These are phyloP conservation scores for Cordyceps cateniannulata DNA, from an alignment of 2,329 filamentous ascomycete species.

Conservation along the genomic window DNA sequence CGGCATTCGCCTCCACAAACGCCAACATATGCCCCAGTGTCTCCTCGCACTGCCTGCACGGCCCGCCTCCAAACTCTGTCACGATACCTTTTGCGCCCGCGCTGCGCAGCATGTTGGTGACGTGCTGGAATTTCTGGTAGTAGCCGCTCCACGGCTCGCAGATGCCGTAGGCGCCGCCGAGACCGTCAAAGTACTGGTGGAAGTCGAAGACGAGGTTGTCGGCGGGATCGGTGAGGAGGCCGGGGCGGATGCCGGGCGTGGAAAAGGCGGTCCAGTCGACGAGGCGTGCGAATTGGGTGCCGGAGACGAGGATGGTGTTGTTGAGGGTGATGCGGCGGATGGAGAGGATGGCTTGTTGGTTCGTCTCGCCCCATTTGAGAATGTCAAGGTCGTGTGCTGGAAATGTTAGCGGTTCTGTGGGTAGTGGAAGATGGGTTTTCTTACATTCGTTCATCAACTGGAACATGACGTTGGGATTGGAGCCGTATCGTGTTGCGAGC, in stretches of 20 bases:
- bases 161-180: not conserved
- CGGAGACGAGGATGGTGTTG: not conserved
- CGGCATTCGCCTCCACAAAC: not conserved
- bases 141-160: not conserved
- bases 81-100: not conserved
- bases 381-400: not conserved
- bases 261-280: not conserved
- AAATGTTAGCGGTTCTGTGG: not conserved
- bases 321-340: not conserved
- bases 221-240: not conserved
- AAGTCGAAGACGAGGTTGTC: not conserved
- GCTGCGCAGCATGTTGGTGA: not conserved
- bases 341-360: not conserved
- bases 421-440: not conserved
- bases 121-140: not conserved
- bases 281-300: not conserved
- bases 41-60: not conserved
- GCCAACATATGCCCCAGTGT: not conserved
- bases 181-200: not conserved
- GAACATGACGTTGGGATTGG: not conserved
- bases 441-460: conserved; percentile 1
- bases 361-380: not conserved
- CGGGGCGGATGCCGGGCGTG: not conserved
- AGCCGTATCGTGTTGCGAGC: not conserved
- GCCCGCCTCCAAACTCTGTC: not conserved